A percentile compares a stretch with the other conserved stretches of the same genome.
Evolutionary conservation across 768 basidiomycete genomes (phyloP).

Genomic region (Suillus subluteus): DNA sequence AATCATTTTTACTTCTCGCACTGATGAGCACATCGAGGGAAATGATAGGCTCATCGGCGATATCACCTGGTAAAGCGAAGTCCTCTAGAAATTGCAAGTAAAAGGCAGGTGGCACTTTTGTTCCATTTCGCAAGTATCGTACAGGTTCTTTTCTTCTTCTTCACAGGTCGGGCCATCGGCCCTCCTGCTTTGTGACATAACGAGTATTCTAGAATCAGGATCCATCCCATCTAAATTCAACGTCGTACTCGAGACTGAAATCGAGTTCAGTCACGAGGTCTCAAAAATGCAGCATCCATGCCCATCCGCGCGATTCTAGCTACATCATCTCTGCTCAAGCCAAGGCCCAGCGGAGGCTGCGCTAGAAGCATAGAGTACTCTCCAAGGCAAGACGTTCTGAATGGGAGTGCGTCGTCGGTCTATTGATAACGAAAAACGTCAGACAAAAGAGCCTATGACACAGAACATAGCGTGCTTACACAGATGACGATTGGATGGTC

Average conservation of each 20-base stretch:
- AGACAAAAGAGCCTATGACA: neutral
- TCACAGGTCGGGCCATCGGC: neutral
- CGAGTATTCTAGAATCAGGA: neutral
- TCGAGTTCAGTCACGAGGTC: neutral
- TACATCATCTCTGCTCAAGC: slow-evolving; percentile 62
- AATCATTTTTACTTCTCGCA: neutral
- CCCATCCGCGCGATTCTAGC: slow-evolving; percentile 62
- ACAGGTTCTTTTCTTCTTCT: neutral
- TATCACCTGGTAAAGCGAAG: no score
- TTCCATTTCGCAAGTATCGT: neutral
- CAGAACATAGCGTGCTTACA: neutral
- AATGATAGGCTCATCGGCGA: no score
- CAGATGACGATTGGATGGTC: neutral
- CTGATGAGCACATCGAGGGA: no score
- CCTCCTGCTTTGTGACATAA: neutral
- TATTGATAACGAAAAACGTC: neutral
- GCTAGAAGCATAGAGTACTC: slow-evolving; percentile 86
- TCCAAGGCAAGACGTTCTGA: slow-evolving; percentile 49
- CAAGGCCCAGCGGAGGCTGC: slow-evolving; percentile 67
- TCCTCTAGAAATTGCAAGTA: no score
- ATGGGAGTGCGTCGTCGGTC: neutral
- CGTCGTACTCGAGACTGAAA: neutral
- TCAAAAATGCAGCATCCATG: slow-evolving; percentile 36
- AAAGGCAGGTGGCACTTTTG: neutral
- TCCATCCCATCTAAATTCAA: neutral